Percentiles rank a stretch among this genome's conserved stretches.
These are phyloP conservation scores for Carex cristatella DNA, from an alignment of 176 grass and related monocot species.

Conservation along the genomic window DNA sequence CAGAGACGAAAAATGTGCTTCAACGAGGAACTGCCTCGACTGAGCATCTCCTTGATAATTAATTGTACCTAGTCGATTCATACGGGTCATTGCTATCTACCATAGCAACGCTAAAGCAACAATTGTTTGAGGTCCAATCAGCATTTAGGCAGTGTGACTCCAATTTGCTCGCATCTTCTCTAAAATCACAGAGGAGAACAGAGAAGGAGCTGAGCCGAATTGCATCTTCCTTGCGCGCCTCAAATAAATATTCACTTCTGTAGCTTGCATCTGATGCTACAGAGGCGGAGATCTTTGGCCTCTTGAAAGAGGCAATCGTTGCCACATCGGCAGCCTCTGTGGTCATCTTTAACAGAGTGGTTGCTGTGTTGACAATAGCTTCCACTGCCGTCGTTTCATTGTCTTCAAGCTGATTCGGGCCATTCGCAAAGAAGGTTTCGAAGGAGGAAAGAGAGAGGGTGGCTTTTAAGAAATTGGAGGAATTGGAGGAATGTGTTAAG, in stretches of 20 bases:
- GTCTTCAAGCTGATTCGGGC: not conserved
- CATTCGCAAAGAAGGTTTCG: slow-evolving; percentile 18
- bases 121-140: slow-evolving; percentile 26
- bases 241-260: not conserved
- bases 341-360: slow-evolving; percentile 32
- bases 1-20: slow-evolving; percentile 29
- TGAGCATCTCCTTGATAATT: slow-evolving; percentile 48
- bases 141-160: slow-evolving; percentile 43
- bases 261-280: not conserved
- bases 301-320: slow-evolving; percentile 36
- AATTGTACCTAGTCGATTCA: slow-evolving; percentile 52
- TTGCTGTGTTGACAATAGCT: slow-evolving; percentile 26
- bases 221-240: not conserved
- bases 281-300: slow-evolving; percentile 35
- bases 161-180: slow-evolving; percentile 22
- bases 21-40: not conserved
- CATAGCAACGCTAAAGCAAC: slow-evolving; percentile 21
- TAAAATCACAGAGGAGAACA: slow-evolving; percentile 36
- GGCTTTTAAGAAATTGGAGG: slow-evolving; percentile 38
- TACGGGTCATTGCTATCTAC: slow-evolving; percentile 49
- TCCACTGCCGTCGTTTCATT: not conserved
- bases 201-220: slow-evolving; percentile 46
- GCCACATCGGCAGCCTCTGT: slow-evolving; percentile 28
- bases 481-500: slow-evolving; percentile 56
- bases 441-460: slow-evolving; percentile 26